Evolutionary conservation across 768 basidiomycete species (phyloP).

Genomic region (Trametes punicea): DNA sequence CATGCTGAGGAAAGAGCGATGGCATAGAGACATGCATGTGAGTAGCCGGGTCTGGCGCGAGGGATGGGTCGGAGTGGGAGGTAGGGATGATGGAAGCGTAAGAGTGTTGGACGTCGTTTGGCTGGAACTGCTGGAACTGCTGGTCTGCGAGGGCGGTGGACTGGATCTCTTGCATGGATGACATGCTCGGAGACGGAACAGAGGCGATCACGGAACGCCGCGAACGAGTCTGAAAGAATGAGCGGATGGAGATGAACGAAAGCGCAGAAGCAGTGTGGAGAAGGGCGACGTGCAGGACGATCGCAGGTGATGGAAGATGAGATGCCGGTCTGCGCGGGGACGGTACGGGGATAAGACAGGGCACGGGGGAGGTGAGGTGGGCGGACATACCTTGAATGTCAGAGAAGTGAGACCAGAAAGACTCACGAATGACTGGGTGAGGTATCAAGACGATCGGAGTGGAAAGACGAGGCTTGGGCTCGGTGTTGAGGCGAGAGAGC

Average conservation of each 20-base stretch:
- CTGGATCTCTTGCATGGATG: slow-evolving; percentile 25
- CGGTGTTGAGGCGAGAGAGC: not conserved
- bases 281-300: not conserved
- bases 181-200: slow-evolving; percentile 12
- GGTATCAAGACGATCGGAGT: not conserved
- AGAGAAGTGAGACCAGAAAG: not conserved
- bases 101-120: slow-evolving; percentile 14
- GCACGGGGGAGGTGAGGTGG: slow-evolving; percentile 1
- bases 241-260: slow-evolving; percentile 18
- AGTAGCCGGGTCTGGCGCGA: slow-evolving; percentile 18
- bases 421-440: not conserved
- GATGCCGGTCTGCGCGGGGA: not conserved
- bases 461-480: not conserved
- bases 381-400: slow-evolving; percentile 12
- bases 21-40: slow-evolving; percentile 22
- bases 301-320: not conserved
- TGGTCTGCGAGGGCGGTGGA: slow-evolving; percentile 16
- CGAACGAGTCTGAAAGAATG: not conserved
- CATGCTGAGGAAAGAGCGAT: slow-evolving; percentile 24
- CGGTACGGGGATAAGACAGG: slow-evolving; percentile 5
- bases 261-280: slow-evolving; percentile 4
- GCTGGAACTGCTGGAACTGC: slow-evolving; percentile 23
- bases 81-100: slow-evolving; percentile 20
- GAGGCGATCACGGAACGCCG: slow-evolving; percentile 17
- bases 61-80: slow-evolving; percentile 22